Evolutionary conservation across 768 basidiomycete species (phyloP).

Genomic region (Mycena capillaripes): DNA sequence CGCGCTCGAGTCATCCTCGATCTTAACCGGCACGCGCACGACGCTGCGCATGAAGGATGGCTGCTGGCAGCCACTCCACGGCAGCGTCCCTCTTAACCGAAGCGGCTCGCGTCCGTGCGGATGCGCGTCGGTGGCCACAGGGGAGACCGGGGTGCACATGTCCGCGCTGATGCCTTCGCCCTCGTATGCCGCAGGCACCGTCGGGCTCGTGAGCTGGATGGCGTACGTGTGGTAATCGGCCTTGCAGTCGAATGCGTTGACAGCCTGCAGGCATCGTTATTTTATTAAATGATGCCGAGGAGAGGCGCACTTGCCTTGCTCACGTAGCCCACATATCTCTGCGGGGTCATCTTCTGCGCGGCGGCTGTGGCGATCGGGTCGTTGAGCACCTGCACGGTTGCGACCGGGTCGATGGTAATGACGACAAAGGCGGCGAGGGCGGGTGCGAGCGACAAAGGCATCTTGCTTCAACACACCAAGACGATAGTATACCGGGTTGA

Average conservation of each 20-base stretch:
- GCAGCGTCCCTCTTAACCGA: not conserved
- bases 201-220: slow-evolving; percentile 22
- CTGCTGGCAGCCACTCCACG: slow-evolving; percentile 28
- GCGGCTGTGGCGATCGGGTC: slow-evolving; percentile 29
- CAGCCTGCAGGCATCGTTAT: not conserved
- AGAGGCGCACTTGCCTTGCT: slow-evolving; percentile 6
- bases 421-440: slow-evolving; percentile 17
- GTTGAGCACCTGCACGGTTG: slow-evolving; percentile 16
- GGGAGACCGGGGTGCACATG: slow-evolving; percentile 22
- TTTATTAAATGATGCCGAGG: not conserved
- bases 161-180: slow-evolving; percentile 10
- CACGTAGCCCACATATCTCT: slow-evolving; percentile 31
- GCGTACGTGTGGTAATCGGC: slow-evolving; percentile 25
- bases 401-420: slow-evolving; percentile 26
- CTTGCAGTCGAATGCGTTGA: slow-evolving; percentile 24
- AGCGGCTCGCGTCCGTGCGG: not conserved
- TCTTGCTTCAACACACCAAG: not conserved
- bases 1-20: slow-evolving; percentile 15
- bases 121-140: slow-evolving; percentile 2
- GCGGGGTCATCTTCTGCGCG: not conserved
- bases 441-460: slow-evolving; percentile 24
- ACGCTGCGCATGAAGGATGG: slow-evolving; percentile 28
- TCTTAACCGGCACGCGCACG: slow-evolving; percentile 22
- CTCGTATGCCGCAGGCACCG: slow-evolving; percentile 3
- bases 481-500: not conserved